Conservation (phyloP, 176 grass and related monocot genomes). For the Melocanna baccifera region DNA sequence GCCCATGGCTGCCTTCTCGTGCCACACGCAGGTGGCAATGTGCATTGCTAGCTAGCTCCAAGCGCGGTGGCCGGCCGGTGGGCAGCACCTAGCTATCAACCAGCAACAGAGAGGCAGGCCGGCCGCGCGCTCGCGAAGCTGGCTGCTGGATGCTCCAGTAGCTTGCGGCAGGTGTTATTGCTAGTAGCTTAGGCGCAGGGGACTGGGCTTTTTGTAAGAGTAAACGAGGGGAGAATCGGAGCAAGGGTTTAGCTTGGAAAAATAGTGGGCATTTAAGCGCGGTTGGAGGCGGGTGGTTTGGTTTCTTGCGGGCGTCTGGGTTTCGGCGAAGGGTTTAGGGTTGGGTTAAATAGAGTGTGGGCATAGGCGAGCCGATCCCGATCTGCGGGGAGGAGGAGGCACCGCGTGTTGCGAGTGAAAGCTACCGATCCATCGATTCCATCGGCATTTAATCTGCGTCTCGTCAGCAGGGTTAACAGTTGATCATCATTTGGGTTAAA, state of each 20-base stretch:
- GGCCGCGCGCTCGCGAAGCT: not conserved
- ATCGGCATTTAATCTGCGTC: not conserved
- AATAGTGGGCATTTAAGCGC: conserved; percentile 44
- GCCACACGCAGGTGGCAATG: conserved; percentile 48
- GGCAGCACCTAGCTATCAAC: not conserved
- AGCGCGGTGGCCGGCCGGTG: not conserved
- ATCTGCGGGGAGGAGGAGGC: not conserved
- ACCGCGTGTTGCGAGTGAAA: not conserved
- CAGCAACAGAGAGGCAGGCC: not conserved
- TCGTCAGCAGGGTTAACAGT: not conserved
- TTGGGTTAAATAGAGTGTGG: conserved; percentile 42
- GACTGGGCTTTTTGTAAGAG: conserved; percentile 34
- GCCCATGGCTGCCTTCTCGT: conserved; percentile 34
- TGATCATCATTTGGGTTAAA: not conserved
- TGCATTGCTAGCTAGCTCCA: conserved; percentile 28
- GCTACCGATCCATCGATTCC: not conserved
- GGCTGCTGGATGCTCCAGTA: not conserved
- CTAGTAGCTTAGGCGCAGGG: not conserved
- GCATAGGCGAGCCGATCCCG: not conserved
- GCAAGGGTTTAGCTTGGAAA: conserved; percentile 7
- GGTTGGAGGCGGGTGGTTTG: conserved; percentile 46
- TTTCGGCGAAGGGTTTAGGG: conserved; percentile 19
- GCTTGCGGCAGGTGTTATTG: not conserved
- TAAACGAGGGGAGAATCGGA: not conserved
- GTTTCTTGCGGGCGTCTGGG: not conserved